Percentiles rank a stretch among this genome's conserved stretches.
Evolutionary conservation across 441 rosid genomes (phyloP).

Genomic region (Theobroma grandiflorum): DNA sequence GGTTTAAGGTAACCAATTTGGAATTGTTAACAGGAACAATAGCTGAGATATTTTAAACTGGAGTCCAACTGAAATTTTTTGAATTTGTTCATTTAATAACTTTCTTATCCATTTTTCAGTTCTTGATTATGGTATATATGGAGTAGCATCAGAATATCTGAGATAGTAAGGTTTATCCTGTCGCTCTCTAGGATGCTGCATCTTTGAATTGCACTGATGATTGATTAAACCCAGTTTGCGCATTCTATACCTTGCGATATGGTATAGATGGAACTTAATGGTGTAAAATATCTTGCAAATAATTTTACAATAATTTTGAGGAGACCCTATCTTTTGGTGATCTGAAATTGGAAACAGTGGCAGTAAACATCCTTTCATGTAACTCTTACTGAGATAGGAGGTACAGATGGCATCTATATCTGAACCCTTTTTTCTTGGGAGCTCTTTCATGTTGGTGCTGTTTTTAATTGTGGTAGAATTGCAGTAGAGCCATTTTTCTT

Average conservation of each 20-base stretch:
- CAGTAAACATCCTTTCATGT: constrained; percentile 13
- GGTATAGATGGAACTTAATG: neutral
- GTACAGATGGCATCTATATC: neutral
- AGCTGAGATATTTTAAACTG: constrained; percentile 5
- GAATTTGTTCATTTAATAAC: constrained; percentile 9
- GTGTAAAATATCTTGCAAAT: constrained; percentile 15
- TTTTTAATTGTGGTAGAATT: neutral
- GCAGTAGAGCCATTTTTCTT: constrained; percentile 4
- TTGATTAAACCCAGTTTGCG: neutral
- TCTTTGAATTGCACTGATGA: constrained; percentile 14
- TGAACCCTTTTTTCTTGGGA: neutral
- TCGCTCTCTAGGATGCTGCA: neutral
- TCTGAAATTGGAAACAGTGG: constrained; percentile 2
- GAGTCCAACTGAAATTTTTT: constrained; percentile 1
- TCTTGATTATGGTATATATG: neutral
- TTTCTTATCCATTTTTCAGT: neutral
- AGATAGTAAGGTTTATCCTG: constrained; percentile 11
- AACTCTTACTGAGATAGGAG: neutral
- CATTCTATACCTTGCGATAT: neutral
- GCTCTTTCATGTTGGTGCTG: neutral
- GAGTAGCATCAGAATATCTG: neutral
- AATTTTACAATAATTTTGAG: constrained; percentile 13
- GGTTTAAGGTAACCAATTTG: constrained; percentile 29
- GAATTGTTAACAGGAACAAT: constrained; percentile 14
- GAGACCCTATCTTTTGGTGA: neutral